Percentiles rank a stretch among this genome's conserved stretches.
phyloP scores from a whole-genome alignment of 2,329 filamentous ascomycete genomes.

The Helotiales sp. region DNA sequence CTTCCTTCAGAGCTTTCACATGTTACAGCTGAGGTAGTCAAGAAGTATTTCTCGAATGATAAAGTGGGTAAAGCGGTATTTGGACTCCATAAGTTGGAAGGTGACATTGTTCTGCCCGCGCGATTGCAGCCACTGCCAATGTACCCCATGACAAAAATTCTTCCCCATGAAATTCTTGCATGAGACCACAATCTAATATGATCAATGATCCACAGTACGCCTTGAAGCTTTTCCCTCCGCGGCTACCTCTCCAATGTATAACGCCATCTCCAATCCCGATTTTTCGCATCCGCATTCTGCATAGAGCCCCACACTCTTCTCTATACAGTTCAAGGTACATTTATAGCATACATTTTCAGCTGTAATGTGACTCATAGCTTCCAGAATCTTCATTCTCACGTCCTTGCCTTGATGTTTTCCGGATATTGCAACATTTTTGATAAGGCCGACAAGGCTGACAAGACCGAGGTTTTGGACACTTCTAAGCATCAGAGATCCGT shows the following conservation, averaged over 20 bases:
- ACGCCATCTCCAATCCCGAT: constrained; percentile 94
- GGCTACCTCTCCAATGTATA: constrained; percentile 67
- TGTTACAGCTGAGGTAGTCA: too few relatives aligned
- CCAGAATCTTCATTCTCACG: constrained; percentile 87
- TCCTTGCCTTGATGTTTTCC: constrained; percentile 98
- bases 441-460: constrained; percentile 95
- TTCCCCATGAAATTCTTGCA: too few relatives aligned
- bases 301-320: constrained; percentile 97
- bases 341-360: constrained; percentile 94
- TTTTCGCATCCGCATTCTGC: constrained; percentile 95
- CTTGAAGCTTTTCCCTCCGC: constrained; percentile 18
- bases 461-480: constrained; percentile 76
- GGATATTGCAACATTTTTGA: constrained; percentile 95
- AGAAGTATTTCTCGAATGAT: too few relatives aligned
- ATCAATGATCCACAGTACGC: too few relatives aligned
- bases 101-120: too few relatives aligned
- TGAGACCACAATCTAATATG: too few relatives aligned
- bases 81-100: too few relatives aligned
- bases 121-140: too few relatives aligned
- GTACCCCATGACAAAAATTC: too few relatives aligned
- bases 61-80: too few relatives aligned
- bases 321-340: constrained; percentile 86
- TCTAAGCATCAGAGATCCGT: constrained; percentile 95
- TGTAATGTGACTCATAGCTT: constrained; percentile 88
- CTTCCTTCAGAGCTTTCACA: too few relatives aligned